A percentile compares a stretch with the other conserved stretches of the same genome.
Evolutionary conservation across 495 filamentous ascomycete genomes (phyloP).

Genomic region (Aspergillus baeticus): DNA sequence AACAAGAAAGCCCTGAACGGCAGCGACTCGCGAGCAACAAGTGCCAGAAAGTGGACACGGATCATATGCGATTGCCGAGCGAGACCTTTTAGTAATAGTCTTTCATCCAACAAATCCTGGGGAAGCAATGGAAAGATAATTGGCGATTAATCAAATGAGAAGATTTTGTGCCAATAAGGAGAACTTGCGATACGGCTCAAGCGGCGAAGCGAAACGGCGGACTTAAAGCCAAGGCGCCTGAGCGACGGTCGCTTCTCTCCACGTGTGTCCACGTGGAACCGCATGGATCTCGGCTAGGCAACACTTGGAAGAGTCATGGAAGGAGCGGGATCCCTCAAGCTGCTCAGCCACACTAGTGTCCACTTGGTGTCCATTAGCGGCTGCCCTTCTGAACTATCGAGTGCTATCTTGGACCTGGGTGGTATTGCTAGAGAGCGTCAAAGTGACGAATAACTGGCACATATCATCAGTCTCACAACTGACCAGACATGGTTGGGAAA

Average conservation of each 20-base stretch:
- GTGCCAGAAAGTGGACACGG: neutral
- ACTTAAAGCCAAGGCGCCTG: conserved; percentile 13
- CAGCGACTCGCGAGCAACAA: no score
- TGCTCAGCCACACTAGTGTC: conserved; percentile 18
- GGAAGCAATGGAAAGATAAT: neutral
- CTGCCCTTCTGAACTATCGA: neutral
- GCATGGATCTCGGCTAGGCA: conserved; percentile 34
- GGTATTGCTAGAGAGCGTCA: neutral
- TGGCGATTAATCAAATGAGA: neutral
- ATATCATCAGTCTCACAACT: no score
- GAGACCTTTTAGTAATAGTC: neutral
- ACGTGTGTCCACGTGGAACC: conserved; percentile 43
- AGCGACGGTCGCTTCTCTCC: conserved; percentile 26
- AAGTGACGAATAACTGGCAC: neutral
- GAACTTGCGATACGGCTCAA: conserved; percentile 3
- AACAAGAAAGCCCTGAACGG: neutral
- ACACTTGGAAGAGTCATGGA: conserved; percentile 34
- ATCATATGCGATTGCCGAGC: neutral
- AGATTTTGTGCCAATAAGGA: conserved; percentile 6
- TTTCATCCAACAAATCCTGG: conserved; percentile 4
- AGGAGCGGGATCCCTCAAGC: conserved; percentile 4
- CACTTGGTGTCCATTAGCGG: conserved; percentile 2
- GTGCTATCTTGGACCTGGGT: neutral
- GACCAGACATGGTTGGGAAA: no score
- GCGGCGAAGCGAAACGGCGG: conserved; percentile 11